Evolutionary conservation across 306 rosid species (phyloP), one percentile per base, ranked within the genome.

Genomic region (Parietaria judaica): DNA sequence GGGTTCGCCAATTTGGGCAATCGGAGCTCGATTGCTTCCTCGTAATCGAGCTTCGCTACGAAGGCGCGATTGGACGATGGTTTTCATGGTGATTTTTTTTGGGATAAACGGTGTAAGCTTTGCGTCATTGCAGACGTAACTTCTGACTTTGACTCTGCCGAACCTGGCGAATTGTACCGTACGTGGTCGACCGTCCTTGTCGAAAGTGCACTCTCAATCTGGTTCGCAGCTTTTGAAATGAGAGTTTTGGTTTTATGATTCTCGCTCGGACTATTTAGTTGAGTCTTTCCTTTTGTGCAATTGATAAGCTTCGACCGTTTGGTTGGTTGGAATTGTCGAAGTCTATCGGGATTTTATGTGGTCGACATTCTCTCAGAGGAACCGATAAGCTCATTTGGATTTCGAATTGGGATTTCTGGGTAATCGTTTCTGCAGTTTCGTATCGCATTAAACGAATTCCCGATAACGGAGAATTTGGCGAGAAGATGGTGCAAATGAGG

Each of bases 361-460:
- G 60, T 12, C 39, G n/a, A 23, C 23, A 16, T 15, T 51, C 8
- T 51, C 14, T 31, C 8, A 52, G 4, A 12, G 23, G 12, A 36
- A 56, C 44, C 60, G 36, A 56, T n/a, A 31, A 56, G 60, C 60
- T 56, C 67, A 67, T 59, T 58, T 14, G 62, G 41, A 63, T 67
- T 66, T 50, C 10, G 51, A 67, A 69, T 71, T 59, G 72, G 75
- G 63, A 79, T 59, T 64, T 60, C 76, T 74, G 73, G 80, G 78
- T 67, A 54, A 78, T 69, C 81, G 79, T 70, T 63, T 78, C 70
- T 78, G 76, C 54, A 63, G 65, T 58, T 51, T 70, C 61, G 31
- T 23, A 23, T 31, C 45, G 6, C 51, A 41, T 11, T 63, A 62
- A 71, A 70, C 60, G 76, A 64, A 69, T 77, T 59, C 78, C 70